These are phyloP conservation scores for Trichaptum fuscoviolaceum DNA, from an alignment of 768 basidiomycete genomes.

Conservation along the genomic window DNA sequence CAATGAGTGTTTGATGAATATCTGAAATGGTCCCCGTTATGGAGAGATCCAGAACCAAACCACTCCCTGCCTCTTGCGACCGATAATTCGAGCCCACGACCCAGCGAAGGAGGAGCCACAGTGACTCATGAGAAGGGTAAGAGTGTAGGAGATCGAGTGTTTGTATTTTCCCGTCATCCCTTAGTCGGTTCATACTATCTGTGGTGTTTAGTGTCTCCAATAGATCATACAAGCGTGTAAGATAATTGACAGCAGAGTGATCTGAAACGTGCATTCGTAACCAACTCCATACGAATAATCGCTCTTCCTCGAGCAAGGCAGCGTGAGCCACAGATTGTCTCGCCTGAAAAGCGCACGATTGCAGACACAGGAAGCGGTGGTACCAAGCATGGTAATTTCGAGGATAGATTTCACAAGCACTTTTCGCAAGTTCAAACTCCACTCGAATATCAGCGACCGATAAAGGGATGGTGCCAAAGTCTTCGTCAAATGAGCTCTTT, in stretches of 20 bases:
- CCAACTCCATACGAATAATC: slow-evolving; percentile 39
- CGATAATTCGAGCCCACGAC: not conserved
- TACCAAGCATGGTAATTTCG: slow-evolving; percentile 75
- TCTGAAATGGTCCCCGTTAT: not conserved
- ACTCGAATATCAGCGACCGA: slow-evolving; percentile 29
- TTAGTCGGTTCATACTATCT: not conserved
- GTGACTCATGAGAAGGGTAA: slow-evolving; percentile 55
- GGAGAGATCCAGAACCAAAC: not conserved
- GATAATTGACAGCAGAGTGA: slow-evolving; percentile 56
- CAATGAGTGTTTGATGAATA: not conserved
- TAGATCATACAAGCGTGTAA: slow-evolving; percentile 28
- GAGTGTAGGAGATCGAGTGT: slow-evolving; percentile 46
- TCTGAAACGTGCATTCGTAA: slow-evolving; percentile 62
- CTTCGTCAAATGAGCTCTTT: slow-evolving; percentile 11
- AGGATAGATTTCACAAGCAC: slow-evolving; percentile 56
- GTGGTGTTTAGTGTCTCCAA: slow-evolving; percentile 13
- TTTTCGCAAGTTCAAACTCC: slow-evolving; percentile 46
- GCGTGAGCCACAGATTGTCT: slow-evolving; percentile 10
- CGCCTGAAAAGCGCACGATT: slow-evolving; percentile 24
- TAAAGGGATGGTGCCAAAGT: slow-evolving; percentile 21
- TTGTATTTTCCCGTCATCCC: slow-evolving; percentile 10
- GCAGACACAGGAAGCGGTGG: slow-evolving; percentile 49
- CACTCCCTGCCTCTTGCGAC: not conserved
- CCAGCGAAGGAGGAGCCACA: slow-evolving; percentile 56
- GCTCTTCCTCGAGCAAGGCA: slow-evolving; percentile 35